Conservation (phyloP, 805 yeast genomes). For the Candida railenensis region DNA sequence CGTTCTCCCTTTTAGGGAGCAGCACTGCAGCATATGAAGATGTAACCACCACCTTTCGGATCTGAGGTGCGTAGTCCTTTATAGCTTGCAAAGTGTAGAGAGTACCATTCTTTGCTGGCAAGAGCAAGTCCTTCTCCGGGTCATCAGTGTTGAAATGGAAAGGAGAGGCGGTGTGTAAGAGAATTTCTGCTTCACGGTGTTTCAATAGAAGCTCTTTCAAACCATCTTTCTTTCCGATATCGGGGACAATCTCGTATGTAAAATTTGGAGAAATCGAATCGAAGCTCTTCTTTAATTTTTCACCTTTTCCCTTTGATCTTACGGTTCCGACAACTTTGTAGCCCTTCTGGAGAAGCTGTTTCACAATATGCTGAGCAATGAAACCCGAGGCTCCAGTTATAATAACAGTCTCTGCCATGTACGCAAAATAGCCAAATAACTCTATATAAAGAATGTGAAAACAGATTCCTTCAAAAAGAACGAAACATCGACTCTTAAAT, state of each 20-base stretch:
- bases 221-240: conserved; percentile 15
- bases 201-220: conserved; percentile 21
- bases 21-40: conserved; percentile 49
- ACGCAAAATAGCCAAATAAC: not conserved
- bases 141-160: conserved; percentile 15
- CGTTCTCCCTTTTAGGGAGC: conserved; percentile 10
- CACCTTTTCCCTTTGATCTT: conserved; percentile 22
- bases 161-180: conserved; percentile 25
- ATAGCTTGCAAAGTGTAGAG: conserved; percentile 19
- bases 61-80: conserved; percentile 14
- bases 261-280: conserved; percentile 11
- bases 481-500: not conserved
- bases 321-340: conserved; percentile 26
- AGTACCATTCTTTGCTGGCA: conserved; percentile 26
- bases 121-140: conserved; percentile 16
- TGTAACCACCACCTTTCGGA: conserved; percentile 25
- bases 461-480: not conserved
- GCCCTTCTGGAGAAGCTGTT: conserved; percentile 19
- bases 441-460: not conserved
- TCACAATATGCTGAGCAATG: conserved; percentile 26
- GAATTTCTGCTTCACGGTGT: conserved; percentile 19
- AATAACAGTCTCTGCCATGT: conserved; percentile 13
- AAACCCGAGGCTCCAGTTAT: conserved; percentile 35
- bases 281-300: conserved; percentile 21
- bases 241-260: conserved; percentile 16